Conservation (phyloP, 768 basidiomycete genomes). For the Pulveroboletus sp. region DNA sequence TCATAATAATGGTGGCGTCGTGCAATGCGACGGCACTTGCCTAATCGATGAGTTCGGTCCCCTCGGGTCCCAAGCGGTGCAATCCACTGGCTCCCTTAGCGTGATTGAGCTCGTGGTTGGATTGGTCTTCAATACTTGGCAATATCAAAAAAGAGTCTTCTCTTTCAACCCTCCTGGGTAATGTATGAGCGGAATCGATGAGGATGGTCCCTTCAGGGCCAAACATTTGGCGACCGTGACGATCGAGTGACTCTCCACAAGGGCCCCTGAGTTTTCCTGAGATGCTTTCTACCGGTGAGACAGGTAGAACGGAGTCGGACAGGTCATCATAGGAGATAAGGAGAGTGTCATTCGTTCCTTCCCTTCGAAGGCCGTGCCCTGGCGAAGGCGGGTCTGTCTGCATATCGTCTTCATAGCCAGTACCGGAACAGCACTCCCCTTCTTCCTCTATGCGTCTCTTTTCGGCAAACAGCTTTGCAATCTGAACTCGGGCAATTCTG, state of each 20-base stretch:
- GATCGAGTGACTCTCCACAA: slow-evolving; percentile 19
- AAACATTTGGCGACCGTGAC: slow-evolving; percentile 15
- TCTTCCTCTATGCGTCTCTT: slow-evolving; percentile 2
- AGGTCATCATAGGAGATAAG: slow-evolving; percentile 4
- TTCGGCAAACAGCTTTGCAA: slow-evolving; percentile 13
- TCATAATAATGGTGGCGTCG: no score
- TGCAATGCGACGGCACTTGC: background rate
- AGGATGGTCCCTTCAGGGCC: slow-evolving; percentile 24
- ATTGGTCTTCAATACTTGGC: background rate
- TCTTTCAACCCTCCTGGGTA: slow-evolving; percentile 2
- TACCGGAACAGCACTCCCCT: slow-evolving; percentile 3
- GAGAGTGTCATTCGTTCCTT: slow-evolving; percentile 7
- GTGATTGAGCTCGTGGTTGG: background rate
- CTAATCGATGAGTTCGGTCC: slow-evolving; percentile 23
- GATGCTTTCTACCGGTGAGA: background rate
- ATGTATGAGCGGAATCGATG: slow-evolving; percentile 2
- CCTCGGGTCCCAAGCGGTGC: slow-evolving; percentile 20
- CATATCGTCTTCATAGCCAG: slow-evolving; percentile 21
- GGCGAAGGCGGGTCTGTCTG: background rate
- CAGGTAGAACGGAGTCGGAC: background rate
- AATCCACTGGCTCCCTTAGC: background rate
- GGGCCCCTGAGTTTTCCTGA: slow-evolving; percentile 15
- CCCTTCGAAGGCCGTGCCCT: slow-evolving; percentile 4
- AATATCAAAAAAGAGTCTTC: background rate
- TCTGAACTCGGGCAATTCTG: slow-evolving; percentile 5